A percentile compares a stretch with the other conserved stretches of the same genome.
phyloP scores from a whole-genome alignment of 305 asterid genomes.

The Ajuga reptans region DNA sequence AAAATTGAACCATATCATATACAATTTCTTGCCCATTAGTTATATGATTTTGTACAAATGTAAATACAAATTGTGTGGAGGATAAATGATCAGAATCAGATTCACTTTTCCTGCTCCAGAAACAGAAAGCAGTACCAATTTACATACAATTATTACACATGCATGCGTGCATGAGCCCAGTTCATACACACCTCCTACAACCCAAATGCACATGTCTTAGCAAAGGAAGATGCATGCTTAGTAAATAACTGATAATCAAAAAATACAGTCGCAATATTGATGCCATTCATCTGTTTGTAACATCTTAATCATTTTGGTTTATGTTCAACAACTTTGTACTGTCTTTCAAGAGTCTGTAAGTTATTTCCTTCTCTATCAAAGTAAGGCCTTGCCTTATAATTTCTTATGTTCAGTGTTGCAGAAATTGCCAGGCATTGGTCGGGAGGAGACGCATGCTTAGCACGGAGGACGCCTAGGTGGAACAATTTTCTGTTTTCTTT shows the following conservation, averaged over 20 bases:
- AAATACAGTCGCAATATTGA: neutral
- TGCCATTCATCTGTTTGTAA: neutral
- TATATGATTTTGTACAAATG: neutral
- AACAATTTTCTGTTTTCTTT: too few species aligned
- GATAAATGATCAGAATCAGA: neutral
- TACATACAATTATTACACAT: neutral
- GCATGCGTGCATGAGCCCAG: neutral
- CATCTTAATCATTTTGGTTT: neutral
- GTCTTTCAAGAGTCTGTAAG: neutral
- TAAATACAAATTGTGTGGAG: neutral
- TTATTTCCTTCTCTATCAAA: constrained; percentile 4
- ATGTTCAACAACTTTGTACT: neutral
- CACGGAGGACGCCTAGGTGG: neutral
- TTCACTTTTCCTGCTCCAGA: neutral
- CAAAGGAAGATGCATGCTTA: neutral
- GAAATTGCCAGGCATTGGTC: neutral
- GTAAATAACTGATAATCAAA: neutral
- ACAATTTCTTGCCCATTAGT: neutral
- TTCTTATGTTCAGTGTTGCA: neutral
- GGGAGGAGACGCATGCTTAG: neutral
- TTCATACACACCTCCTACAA: neutral
- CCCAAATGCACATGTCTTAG: neutral
- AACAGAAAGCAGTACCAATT: neutral
- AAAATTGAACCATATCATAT: neutral
- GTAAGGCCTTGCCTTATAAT: neutral